Base-by-base conservation (phyloP, 2,329 filamentous ascomycete species). In the Pseudogymnoascus sp. region DNA sequence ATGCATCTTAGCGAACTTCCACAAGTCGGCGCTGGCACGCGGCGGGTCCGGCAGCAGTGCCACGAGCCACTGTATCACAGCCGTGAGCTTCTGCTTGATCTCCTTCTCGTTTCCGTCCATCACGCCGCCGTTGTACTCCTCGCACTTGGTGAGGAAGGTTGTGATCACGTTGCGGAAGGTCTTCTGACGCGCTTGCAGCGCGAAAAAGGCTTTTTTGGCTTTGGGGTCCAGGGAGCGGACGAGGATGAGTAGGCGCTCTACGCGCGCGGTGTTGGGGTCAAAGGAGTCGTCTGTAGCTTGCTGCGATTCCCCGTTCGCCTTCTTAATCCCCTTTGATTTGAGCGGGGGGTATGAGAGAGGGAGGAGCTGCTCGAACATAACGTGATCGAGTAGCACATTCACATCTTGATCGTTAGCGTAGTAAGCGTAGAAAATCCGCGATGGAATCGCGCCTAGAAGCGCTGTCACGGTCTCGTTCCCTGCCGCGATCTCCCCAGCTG, bases 331-430 rank as follows among this genome's bases (percentile, higher is more conserved):
- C 71, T 87, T 87, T 17, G 77, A 72, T 70, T 87, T 87, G 65
- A 87, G 83, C 1, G 87, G 87, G 6, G 95, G 95, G 70, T 91
- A 99, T 31, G 83, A 85, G n/a, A 97, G 80, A 0, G 95, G 95
- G n/a, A 99, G 80, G 9, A 99, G 82, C 53, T 86, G 90, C 70
- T 97, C 93, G 72, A 89, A 96, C 66, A 96, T 81, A 33, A 93
- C 91, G 62, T 88, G 86, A 69, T 96, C 91, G 19, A 97, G 82
- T 38, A 96, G 80, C 19, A 91, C 83, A 71, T 96, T 95, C 62
- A 97, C 85, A 67, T 96, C 92, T 1, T 80, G 78, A 72, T 97
- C 92, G 72, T 97, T 97, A 65, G 91, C 89, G 74, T 96, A 99
- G 71, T 89, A 93, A 0, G 89, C 88, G 71, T 92, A 91, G 66